These are phyloP conservation scores for Stropharia rugosoannulata DNA, from an alignment of 768 basidiomycete genomes.

Conservation along the genomic window DNA sequence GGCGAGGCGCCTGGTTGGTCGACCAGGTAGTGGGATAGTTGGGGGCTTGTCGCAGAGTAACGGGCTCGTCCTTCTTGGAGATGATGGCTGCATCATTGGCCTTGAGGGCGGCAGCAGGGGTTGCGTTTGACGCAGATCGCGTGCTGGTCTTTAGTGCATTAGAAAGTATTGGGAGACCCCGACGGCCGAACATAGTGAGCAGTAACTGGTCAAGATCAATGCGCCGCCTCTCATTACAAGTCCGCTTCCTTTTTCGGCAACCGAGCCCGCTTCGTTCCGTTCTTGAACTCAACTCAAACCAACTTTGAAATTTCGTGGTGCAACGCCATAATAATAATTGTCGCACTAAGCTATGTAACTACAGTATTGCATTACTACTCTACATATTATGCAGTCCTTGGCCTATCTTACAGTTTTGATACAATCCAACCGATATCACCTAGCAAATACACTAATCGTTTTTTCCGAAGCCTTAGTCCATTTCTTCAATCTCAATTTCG, in stretches of 20 bases:
- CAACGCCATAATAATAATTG: too few species aligned
- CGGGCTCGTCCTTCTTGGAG: constrained; percentile 21
- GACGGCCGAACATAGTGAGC: constrained; percentile 39
- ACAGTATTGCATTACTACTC: too few species aligned
- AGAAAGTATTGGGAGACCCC: constrained; percentile 31
- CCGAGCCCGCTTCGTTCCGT: constrained; percentile 15
- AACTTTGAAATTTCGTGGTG: neutral
- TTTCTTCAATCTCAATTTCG: constrained; percentile 65
- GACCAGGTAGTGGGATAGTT: constrained; percentile 87
- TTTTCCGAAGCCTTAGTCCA: constrained; percentile 38
- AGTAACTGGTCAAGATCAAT: constrained; percentile 7
- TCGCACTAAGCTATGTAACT: too few species aligned
- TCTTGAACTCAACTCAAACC: neutral
- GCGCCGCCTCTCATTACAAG: constrained; percentile 9
- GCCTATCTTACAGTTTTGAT: too few species aligned
- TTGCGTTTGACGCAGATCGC: constrained; percentile 28
- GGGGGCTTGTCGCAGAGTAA: constrained; percentile 67
- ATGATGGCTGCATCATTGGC: constrained; percentile 17
- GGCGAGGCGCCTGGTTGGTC: constrained; percentile 73
- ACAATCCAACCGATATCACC: too few species aligned
- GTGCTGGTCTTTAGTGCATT: constrained; percentile 25
- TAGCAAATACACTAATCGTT: neutral
- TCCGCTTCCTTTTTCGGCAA: constrained; percentile 15
- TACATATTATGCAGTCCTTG: too few species aligned
- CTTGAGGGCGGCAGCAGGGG: constrained; percentile 24